A percentile compares a stretch with the other conserved stretches of the same genome.
Evolutionary conservation across 306 rosid species (phyloP).

Genomic region (Vigna trinervia): DNA sequence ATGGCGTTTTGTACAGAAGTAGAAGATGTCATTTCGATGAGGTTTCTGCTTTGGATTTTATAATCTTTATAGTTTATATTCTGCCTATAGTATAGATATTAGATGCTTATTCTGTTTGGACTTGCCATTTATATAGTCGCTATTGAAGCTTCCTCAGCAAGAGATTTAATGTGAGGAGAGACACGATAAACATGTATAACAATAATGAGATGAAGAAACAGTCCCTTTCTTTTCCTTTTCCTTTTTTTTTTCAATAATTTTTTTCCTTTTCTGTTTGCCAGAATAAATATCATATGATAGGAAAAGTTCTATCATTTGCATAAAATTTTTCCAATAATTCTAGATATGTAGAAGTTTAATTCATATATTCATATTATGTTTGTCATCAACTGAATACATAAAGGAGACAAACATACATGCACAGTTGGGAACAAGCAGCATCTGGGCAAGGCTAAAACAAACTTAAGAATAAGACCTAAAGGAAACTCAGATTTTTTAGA

Average conservation of each 20-base stretch:
- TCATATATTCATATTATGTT: neutral
- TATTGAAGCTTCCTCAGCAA: neutral
- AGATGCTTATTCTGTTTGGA: neutral
- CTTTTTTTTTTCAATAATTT: neutral
- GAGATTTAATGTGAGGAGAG: neutral
- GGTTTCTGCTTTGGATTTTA: constrained; percentile 53
- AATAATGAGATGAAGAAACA: neutral
- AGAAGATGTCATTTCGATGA: constrained; percentile 95
- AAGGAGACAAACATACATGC: neutral
- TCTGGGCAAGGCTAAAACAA: too few relatives aligned
- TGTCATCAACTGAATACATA: constrained; percentile 5
- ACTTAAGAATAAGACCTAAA: too few relatives aligned
- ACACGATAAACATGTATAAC: neutral
- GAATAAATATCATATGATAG: neutral
- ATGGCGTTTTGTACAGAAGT: constrained; percentile 87
- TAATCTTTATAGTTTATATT: constrained; percentile 24
- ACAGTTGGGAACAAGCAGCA: neutral
- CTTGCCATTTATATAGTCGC: neutral
- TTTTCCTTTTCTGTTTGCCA: neutral
- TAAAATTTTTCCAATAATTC: neutral
- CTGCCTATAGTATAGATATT: neutral
- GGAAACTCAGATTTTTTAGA: too few relatives aligned
- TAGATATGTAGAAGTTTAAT: neutral
- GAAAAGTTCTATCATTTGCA: neutral
- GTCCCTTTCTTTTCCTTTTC: neutral